Evolutionary conservation across 2,329 filamentous ascomycete genomes (phyloP).

Genomic region (Cladosporium sphaerospermum): DNA sequence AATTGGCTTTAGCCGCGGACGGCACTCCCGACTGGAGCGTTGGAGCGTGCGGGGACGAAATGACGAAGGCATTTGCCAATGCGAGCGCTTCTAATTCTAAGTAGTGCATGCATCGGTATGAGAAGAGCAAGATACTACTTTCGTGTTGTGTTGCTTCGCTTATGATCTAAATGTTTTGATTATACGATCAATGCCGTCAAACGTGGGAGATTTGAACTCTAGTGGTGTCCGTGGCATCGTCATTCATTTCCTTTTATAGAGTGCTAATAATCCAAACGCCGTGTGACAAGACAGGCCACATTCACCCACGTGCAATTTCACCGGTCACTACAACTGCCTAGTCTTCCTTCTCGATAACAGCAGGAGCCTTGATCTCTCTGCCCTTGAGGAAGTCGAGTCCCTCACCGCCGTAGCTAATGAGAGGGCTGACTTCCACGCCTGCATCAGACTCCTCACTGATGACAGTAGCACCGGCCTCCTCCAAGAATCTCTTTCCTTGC

Average conservation of each 20-base stretch:
- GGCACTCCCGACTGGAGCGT: neutral
- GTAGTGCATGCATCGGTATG: too few relatives aligned
- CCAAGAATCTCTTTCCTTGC: conserved; percentile 81
- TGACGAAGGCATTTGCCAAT: too few relatives aligned
- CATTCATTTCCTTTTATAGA: conserved; percentile 8
- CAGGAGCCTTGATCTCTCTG: conserved; percentile 56
- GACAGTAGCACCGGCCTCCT: conserved; percentile 70
- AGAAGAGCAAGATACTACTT: too few relatives aligned
- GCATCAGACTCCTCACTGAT: conserved; percentile 55
- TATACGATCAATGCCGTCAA: too few relatives aligned
- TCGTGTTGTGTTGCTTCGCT: too few relatives aligned
- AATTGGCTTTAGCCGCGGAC: neutral
- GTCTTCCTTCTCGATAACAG: conserved; percentile 55
- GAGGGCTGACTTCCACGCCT: conserved; percentile 84
- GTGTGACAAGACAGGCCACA: neutral
- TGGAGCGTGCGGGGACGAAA: too few relatives aligned
- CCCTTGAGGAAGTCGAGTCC: conserved; percentile 56
- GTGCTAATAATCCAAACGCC: neutral
- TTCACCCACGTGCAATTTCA: neutral
- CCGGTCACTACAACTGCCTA: neutral
- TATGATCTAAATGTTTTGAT: too few relatives aligned
- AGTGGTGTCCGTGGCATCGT: neutral
- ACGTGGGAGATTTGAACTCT: too few relatives aligned
- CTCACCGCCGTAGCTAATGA: conserved; percentile 79
- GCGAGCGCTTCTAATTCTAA: too few relatives aligned